A percentile compares a stretch with the other conserved stretches of the same genome.
phyloP scores from a whole-genome alignment of 1,139 yeast species.

The Debaryomycetaceae sp. region DNA sequence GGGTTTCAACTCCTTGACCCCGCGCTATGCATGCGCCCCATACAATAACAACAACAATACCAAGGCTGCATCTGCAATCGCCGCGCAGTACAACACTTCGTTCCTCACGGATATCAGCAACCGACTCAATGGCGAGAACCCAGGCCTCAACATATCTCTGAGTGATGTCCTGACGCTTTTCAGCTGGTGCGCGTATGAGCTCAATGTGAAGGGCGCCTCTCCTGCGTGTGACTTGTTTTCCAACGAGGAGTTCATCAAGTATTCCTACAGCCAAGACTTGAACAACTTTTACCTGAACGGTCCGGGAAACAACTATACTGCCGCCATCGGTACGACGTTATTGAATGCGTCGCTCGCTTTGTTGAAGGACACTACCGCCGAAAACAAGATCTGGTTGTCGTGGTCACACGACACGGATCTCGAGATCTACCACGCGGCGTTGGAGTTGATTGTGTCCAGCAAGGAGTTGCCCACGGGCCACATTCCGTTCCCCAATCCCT shows the following conservation, averaged over 20 bases:
- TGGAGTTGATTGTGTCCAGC: slow-evolving; percentile 14
- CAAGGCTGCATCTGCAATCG: slow-evolving; percentile 1
- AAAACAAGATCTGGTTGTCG: slow-evolving; percentile 16
- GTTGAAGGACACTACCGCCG: slow-evolving; percentile 17
- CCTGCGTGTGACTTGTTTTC: slow-evolving; percentile 43
- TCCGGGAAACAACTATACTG: slow-evolving; percentile 36
- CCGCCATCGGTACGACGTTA: slow-evolving; percentile 35
- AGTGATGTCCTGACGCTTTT: slow-evolving; percentile 31
- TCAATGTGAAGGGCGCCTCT: slow-evolving; percentile 37
- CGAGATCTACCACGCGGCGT: slow-evolving; percentile 15
- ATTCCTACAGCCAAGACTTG: slow-evolving; percentile 36
- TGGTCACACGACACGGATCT: slow-evolving; percentile 22
- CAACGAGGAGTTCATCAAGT: slow-evolving; percentile 33
- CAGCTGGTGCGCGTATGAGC: slow-evolving; percentile 43
- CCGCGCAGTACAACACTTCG: slow-evolving; percentile 7
- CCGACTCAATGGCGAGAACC: slow-evolving; percentile 13
- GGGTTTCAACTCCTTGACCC: slow-evolving; percentile 23
- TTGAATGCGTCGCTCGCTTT: slow-evolving; percentile 38
- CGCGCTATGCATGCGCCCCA: slow-evolving; percentile 14
- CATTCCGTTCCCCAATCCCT: slow-evolving; percentile 16
- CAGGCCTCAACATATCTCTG: slow-evolving; percentile 17
- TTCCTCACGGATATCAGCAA: slow-evolving; percentile 9
- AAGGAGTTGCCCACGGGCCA: slow-evolving; percentile 12
- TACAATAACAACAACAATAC: slow-evolving; percentile 5
- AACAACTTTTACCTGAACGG: slow-evolving; percentile 38